phyloP scores from a whole-genome alignment of 345 rosid genomes.

The Eucalyptus pauciflora region DNA sequence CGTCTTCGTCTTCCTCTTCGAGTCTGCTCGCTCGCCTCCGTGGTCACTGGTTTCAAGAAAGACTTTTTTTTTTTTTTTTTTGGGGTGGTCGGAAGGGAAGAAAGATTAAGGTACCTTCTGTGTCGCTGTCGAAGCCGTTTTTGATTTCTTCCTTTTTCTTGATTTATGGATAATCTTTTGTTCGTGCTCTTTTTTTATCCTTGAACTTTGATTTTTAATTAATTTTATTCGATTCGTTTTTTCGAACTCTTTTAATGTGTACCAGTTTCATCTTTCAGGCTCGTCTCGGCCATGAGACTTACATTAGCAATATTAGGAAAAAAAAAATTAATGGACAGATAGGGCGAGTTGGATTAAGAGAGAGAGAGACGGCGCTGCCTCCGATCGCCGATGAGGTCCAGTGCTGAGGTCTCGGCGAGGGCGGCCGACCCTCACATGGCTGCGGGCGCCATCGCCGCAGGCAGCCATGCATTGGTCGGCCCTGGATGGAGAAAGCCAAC shows the following conservation, averaged over 20 bases:
- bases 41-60: background rate
- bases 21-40: background rate
- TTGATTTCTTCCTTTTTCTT: background rate
- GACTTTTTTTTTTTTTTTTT: background rate
- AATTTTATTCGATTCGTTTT: background rate
- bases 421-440: background rate
- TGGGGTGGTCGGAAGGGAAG: background rate
- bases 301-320: background rate
- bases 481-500: background rate
- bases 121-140: background rate
- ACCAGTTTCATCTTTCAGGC: background rate
- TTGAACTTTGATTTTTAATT: background rate
- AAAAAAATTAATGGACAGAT: background rate
- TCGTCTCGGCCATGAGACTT: background rate
- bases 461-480: background rate
- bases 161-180: background rate
- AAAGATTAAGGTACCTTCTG: background rate
- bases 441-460: rapidly evolving
- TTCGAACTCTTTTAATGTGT: background rate
- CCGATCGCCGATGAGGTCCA: background rate
- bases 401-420: background rate
- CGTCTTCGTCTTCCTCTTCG: background rate
- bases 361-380: background rate
- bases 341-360: background rate
- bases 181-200: background rate